Evolutionary conservation across 352 stramenopile genomes (phyloP), one percentile per base, ranked within the genome.

Genomic region (Pythium catenulatum): DNA sequence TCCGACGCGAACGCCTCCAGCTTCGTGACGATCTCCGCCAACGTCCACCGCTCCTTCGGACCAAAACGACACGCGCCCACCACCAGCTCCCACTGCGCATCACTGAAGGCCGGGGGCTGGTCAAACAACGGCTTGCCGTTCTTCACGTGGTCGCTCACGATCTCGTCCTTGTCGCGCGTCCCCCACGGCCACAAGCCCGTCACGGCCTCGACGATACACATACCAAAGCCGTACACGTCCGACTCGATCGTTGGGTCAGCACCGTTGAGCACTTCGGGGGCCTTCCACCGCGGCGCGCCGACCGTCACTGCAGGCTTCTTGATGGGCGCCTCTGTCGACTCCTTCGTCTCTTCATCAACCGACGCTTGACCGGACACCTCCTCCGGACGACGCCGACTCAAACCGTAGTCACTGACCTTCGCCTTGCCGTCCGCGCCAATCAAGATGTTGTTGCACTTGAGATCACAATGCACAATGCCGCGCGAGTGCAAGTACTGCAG

Each of bases 401-500:
- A 37, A 4, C 79, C 79, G 66, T 74, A 86, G 68, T 86, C 79
- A 21, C 32, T 58, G 19, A 86, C 30, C 39, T 81, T 70, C 4
- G 73, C 69, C 25, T 66, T 70, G 21, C 68, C 68, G n/a, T 81
- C 32, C 58, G 88, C 69, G 45, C 92, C 92, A 93, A 72, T 27
- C 14, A 72, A 34, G 14, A 72, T 43, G 23, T 72, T 72, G 37
- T 72, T 72, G 61, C 61, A 46, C 61, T 72, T 72, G 61, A 72
- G 61, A 30, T 72, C 61, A 27, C 61, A 19, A 27, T 72, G 61
- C n/a, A 97, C 80, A 27, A 93, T 80, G 23, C 80, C 80, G 43
- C 87, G 68, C n/a, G 61, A 66, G 79, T 98, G 95, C n/a, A 98
- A 82, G 72, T 96, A 98, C 36, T 82, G 58, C 7, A 98, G 79